These are phyloP conservation scores for Capronia epimyces DNA, from an alignment of 2,329 filamentous ascomycete species.

Conservation along the genomic window DNA sequence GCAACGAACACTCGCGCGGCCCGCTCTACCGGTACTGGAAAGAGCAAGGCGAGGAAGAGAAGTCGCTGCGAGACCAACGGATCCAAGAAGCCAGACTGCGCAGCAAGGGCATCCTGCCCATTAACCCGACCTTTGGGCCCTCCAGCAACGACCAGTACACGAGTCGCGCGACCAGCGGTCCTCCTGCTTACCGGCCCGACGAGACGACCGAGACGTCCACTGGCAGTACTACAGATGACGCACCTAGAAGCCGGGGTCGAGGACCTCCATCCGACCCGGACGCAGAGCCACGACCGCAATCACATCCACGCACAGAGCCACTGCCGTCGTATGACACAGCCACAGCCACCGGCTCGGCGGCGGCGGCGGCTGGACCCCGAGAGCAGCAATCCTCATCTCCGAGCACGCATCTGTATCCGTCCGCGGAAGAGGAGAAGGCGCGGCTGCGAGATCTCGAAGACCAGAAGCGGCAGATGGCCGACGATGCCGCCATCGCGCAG, in stretches of 20 bases:
- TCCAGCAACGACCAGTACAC: conserved; percentile 14
- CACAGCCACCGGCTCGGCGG: background rate
- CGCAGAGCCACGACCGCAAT: too few species aligned
- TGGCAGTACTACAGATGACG: background rate
- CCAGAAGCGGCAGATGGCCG: conserved; percentile 2
- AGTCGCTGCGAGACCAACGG: conserved; percentile 8
- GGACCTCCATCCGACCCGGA: background rate
- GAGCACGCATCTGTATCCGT: background rate
- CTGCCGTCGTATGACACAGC: conserved; percentile 4
- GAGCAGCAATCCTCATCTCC: background rate
- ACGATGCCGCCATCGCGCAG: conserved; percentile 6
- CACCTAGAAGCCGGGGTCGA: background rate
- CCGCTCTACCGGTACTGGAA: conserved; percentile 21
- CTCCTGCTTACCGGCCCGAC: conserved; percentile 9
- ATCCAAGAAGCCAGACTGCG: conserved; percentile 14
- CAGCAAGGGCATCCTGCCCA: conserved; percentile 6
- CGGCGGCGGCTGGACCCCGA: background rate
- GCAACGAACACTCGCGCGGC: conserved; percentile 15
- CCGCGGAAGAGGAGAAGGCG: conserved; percentile 11
- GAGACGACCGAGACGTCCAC: background rate
- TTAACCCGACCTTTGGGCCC: conserved; percentile 8
- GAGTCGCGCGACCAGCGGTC: conserved; percentile 5
- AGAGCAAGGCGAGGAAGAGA: conserved; percentile 14
- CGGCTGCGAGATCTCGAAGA: conserved; percentile 6
- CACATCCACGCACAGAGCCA: background rate